Conservation (phyloP, 176 grass and related monocot genomes). For the Pontederia paniculata region DNA sequence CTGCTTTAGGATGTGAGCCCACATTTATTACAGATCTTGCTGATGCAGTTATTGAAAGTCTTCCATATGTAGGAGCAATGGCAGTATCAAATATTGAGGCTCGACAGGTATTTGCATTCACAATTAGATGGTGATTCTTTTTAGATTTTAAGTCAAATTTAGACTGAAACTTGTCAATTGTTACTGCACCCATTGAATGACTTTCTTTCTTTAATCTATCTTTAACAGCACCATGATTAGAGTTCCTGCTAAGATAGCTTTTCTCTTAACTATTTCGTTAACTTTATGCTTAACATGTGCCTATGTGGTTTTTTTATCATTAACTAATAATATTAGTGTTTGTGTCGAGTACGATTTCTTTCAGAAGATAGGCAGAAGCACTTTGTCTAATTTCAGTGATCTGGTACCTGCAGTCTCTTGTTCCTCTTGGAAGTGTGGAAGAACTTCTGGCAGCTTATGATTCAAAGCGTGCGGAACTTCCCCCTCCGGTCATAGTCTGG, state of each 20-base stretch:
- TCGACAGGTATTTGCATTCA: slow-evolving; percentile 57
- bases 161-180: neutral
- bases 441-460: slow-evolving; percentile 87
- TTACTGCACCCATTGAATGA: slow-evolving; percentile 3
- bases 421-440: slow-evolving; percentile 90
- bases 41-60: slow-evolving; percentile 87
- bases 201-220: neutral
- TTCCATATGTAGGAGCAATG: slow-evolving; percentile 97
- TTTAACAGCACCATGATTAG: neutral
- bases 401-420: slow-evolving; percentile 61
- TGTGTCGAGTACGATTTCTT: neutral
- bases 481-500: slow-evolving; percentile 82
- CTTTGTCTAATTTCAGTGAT: neutral
- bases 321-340: slow-evolving; percentile 6
- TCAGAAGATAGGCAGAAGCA: neutral
- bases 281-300: neutral
- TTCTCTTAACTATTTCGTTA: no score
- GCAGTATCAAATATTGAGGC: slow-evolving; percentile 97
- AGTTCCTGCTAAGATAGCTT: no score
- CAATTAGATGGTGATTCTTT: neutral
- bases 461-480: slow-evolving; percentile 65
- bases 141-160: neutral
- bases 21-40: slow-evolving; percentile 84
- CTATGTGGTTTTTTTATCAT: slow-evolving; percentile 1
- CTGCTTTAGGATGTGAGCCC: slow-evolving; percentile 77